phyloP scores from a whole-genome alignment of 2,329 filamentous ascomycete species.

The Fusarium armeniacum region DNA sequence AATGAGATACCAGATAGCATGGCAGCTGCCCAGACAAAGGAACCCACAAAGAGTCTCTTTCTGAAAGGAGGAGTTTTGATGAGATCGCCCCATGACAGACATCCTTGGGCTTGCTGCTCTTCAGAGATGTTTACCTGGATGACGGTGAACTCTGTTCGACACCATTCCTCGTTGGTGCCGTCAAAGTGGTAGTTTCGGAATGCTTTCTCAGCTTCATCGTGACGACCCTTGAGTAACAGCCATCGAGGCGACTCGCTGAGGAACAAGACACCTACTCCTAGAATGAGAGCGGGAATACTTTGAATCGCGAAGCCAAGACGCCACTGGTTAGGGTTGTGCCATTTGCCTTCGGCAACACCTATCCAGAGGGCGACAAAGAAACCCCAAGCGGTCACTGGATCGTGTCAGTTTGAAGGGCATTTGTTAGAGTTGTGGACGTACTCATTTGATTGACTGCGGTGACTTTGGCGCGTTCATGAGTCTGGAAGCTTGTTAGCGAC shows the following conservation, averaged over 20 bases:
- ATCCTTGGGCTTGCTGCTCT: slow-evolving; percentile 48
- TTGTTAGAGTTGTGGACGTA: slow-evolving; percentile 27
- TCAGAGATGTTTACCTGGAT: slow-evolving; percentile 57
- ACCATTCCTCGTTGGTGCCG: slow-evolving; percentile 57
- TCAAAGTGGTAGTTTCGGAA: slow-evolving; percentile 55
- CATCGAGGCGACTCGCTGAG: slow-evolving; percentile 56
- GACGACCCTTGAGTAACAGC: slow-evolving; percentile 55
- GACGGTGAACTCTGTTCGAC: slow-evolving; percentile 51
- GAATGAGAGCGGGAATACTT: slow-evolving; percentile 53
- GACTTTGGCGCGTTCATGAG: slow-evolving; percentile 57
- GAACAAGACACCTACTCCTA: slow-evolving; percentile 55
- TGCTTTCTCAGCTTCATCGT: slow-evolving; percentile 54
- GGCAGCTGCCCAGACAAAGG: slow-evolving; percentile 59
- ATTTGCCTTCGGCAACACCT: slow-evolving; percentile 57
- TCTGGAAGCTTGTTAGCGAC: slow-evolving; percentile 33
- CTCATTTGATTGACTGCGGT: slow-evolving; percentile 60
- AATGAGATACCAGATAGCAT: slow-evolving; percentile 60
- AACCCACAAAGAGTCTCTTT: slow-evolving; percentile 56
- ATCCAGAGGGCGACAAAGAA: slow-evolving; percentile 59
- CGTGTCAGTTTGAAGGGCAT: not conserved
- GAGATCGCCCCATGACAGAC: slow-evolving; percentile 54
- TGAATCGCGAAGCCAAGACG: slow-evolving; percentile 57
- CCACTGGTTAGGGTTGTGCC: slow-evolving; percentile 58
- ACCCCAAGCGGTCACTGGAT: slow-evolving; percentile 57
- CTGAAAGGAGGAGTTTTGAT: slow-evolving; percentile 54